Conservation (phyloP, 2,329 filamentous ascomycete species). For the Colletotrichum sansevieriae region DNA sequence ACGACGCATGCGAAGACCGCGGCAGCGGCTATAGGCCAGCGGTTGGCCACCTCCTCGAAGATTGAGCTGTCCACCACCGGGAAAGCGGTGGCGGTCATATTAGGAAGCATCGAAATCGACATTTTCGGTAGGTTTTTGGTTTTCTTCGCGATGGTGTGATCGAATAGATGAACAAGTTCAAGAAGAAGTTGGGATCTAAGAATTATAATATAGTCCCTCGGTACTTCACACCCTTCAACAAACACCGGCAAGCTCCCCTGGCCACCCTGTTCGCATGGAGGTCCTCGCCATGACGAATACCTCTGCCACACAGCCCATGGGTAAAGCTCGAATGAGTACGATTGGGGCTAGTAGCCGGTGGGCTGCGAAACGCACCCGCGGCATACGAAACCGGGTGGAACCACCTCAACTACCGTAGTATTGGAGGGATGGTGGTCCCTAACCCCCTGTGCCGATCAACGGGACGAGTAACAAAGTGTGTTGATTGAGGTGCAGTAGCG, state of each 20-base stretch:
- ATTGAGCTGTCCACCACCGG: conserved; percentile 15
- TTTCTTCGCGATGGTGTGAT: background rate
- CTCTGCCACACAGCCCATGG: background rate
- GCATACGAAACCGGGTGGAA: conserved; percentile 30
- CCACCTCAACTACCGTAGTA: conserved; percentile 1
- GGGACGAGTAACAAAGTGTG: conserved; percentile 10
- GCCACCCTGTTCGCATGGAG: conserved; percentile 19
- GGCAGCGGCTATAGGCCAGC: conserved; percentile 28
- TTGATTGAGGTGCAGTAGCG: background rate
- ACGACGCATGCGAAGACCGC: conserved; percentile 12
- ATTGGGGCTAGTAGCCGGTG: background rate
- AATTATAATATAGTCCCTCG: conserved; percentile 20
- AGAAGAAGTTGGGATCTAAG: background rate
- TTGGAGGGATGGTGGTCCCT: background rate
- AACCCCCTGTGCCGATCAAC: conserved; percentile 13
- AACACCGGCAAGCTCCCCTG: background rate
- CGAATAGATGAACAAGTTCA: background rate
- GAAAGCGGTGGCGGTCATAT: conserved; percentile 15
- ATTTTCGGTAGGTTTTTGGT: background rate
- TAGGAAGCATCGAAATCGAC: conserved; percentile 24
- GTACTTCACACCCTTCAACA: background rate
- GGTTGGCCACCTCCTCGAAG: conserved; percentile 8
- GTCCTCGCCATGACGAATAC: conserved; percentile 13
- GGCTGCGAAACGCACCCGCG: conserved; percentile 14
- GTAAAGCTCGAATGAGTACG: background rate